Conservation (phyloP, 495 filamentous ascomycete species). For the Podospora anserina region DNA sequence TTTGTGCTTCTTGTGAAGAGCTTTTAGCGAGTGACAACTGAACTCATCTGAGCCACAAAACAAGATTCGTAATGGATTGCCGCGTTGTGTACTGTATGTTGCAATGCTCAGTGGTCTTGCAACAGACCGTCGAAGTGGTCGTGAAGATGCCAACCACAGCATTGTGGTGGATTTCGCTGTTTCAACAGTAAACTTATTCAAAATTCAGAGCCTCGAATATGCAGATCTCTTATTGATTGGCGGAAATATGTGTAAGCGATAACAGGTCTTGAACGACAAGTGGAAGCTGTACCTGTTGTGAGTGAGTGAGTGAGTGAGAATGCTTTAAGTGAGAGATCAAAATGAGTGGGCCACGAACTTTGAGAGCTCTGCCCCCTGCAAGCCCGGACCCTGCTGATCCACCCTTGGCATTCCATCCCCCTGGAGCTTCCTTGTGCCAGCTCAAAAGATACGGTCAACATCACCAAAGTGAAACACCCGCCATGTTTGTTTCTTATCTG, state of each 20-base stretch:
- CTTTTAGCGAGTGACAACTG: constrained; percentile 74
- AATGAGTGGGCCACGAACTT: background rate
- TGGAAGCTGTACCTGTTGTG: background rate
- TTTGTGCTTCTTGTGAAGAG: constrained; percentile 60
- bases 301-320: background rate
- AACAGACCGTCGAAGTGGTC: background rate
- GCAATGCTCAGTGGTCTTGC: background rate
- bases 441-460: background rate
- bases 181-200: too few species aligned
- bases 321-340: background rate
- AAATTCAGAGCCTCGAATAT: too few species aligned
- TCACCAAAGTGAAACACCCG: background rate
- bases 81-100: constrained; percentile 22
- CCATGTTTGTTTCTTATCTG: background rate
- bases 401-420: background rate
- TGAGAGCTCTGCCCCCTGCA: background rate
- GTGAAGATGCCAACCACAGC: background rate
- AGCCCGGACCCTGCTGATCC: background rate
- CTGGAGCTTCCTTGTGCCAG: background rate
- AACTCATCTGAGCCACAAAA: constrained; percentile 96
- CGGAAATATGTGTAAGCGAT: background rate
- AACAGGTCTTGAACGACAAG: background rate
- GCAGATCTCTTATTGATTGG: background rate
- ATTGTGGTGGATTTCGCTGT: background rate
- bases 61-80: constrained; percentile 74